Conservation (phyloP, 2,329 filamentous ascomycete genomes). For the Cordyceps tenuipes region DNA sequence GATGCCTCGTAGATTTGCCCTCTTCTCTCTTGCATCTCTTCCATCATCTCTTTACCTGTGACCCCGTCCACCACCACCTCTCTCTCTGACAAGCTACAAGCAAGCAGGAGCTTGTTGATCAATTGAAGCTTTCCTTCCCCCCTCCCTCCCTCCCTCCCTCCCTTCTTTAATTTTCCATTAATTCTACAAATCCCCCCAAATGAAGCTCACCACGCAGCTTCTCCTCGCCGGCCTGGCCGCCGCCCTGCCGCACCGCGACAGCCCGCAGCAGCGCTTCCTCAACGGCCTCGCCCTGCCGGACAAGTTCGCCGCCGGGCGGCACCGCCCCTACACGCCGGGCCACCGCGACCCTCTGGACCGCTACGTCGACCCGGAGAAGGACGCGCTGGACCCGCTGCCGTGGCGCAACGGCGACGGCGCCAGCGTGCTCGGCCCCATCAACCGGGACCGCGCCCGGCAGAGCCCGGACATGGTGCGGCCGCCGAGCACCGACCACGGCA, state of each 20-base stretch:
- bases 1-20: neutral
- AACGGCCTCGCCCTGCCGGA: constrained; percentile 38
- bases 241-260: constrained; percentile 34
- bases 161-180: too few relatives aligned
- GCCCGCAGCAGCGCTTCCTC: constrained; percentile 45
- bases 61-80: neutral
- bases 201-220: constrained; percentile 22
- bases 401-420: constrained; percentile 56
- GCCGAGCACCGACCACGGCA: constrained; percentile 64
- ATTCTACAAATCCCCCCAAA: constrained; percentile 9
- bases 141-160: too few relatives aligned
- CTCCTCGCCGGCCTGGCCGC: constrained; percentile 18
- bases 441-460: constrained; percentile 57
- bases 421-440: constrained; percentile 61
- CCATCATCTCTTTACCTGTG: neutral
- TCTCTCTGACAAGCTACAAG: neutral
- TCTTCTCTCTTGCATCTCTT: neutral
- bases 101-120: neutral
- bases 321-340: constrained; percentile 50
- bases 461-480: constrained; percentile 65
- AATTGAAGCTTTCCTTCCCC: neutral
- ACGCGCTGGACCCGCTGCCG: constrained; percentile 56
- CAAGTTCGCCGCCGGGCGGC: constrained; percentile 25
- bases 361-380: constrained; percentile 51
- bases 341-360: constrained; percentile 54